A percentile compares a stretch with the other conserved stretches of the same genome.
Conservation (phyloP, 192 early-diverging fungal species). For the Umbelopsis sp. region DNA sequence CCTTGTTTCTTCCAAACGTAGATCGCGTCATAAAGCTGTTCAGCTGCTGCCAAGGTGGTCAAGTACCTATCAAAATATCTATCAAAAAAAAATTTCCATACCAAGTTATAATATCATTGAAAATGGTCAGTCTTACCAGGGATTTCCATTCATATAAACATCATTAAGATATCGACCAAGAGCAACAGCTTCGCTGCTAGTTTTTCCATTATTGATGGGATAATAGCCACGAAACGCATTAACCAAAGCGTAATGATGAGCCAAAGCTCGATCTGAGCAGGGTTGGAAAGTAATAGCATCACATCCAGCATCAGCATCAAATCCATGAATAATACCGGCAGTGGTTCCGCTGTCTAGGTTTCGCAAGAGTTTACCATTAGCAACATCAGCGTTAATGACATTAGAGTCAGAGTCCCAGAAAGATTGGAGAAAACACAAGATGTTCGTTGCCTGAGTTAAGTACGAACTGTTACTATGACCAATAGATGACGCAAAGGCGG, state of each 20-base stretch:
- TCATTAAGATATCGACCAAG: neutral
- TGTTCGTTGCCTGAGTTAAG: neutral
- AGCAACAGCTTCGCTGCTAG: neutral
- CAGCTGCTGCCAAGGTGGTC: constrained; percentile 10
- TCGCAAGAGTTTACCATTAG: neutral
- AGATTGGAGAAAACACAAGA: neutral
- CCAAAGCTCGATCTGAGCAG: constrained; percentile 6
- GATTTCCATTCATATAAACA: neutral
- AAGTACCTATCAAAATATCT: neutral
- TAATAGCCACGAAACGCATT: neutral
- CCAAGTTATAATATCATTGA: no score
- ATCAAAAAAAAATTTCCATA: no score
- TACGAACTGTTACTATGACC: neutral
- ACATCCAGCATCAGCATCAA: constrained; percentile 2
- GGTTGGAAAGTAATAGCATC: constrained; percentile 9
- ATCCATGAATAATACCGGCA: neutral
- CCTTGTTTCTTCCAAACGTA: constrained; percentile 14
- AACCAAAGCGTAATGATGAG: neutral
- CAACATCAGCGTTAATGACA: neutral
- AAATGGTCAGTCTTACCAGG: neutral
- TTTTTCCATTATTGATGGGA: constrained; percentile 5
- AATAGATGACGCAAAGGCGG: constrained; percentile 3
- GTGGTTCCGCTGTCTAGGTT: neutral
- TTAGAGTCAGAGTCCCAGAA: neutral
- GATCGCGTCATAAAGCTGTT: constrained; percentile 3